Evolutionary conservation across 73 alveolate genomes (phyloP).

Genomic region (Paramecium tetraurelia): DNA sequence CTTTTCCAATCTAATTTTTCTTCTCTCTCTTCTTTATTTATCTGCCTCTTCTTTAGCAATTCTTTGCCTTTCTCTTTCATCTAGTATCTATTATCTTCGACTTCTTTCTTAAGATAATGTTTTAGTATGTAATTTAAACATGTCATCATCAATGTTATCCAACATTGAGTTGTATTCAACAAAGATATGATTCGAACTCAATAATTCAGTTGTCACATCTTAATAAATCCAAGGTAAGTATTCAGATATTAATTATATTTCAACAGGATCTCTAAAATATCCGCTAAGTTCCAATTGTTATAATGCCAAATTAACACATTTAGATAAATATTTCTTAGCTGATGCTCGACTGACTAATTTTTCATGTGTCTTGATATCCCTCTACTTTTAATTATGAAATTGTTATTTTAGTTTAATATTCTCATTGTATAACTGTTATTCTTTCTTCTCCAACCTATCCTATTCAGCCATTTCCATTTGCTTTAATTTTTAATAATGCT

Average conservation of each 20-base stretch:
- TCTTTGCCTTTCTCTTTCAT: conserved; percentile 35
- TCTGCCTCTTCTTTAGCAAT: not conserved
- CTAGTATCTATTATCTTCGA: not conserved
- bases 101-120: not conserved
- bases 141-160: not conserved
- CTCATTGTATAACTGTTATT: conserved; percentile 69
- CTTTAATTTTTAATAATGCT: conserved; percentile 84
- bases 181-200: not conserved
- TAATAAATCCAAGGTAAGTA: conserved; percentile 32
- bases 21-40: conserved; percentile 41
- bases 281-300: not conserved
- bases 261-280: conserved; percentile 32
- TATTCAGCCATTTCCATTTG: conserved; percentile 83
- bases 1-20: conserved; percentile 33
- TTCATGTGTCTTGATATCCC: conserved; percentile 66
- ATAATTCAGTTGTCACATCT: not conserved
- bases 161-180: not conserved
- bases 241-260: not conserved
- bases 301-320: not conserved
- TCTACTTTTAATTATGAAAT: conserved; percentile 59
- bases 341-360: conserved; percentile 45
- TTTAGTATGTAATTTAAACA: not conserved
- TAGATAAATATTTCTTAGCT: not conserved
- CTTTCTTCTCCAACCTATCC: conserved; percentile 86
- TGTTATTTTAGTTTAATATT: conserved; percentile 77